phyloP scores from a whole-genome alignment of 202 grass and related monocot species.

The Panicum hallii region DNA sequence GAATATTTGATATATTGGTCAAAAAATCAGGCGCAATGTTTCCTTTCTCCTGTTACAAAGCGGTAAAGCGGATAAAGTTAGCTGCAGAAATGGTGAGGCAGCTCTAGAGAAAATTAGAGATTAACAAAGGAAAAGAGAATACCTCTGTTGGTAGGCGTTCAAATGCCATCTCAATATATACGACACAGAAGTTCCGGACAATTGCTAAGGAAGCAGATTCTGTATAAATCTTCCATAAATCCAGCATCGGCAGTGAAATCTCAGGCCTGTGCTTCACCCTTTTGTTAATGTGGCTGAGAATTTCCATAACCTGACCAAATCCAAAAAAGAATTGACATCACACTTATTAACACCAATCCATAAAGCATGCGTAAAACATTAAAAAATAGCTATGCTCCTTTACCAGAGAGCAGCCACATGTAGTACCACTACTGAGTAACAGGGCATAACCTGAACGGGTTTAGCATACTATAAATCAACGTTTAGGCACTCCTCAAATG shows the following conservation, averaged over 20 bases:
- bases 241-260: constrained; percentile 78
- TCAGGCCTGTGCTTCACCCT: constrained; percentile 82
- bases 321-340: not conserved
- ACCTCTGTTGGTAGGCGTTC: constrained; percentile 78
- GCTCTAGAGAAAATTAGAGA: not conserved
- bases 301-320: constrained; percentile 80
- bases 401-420: not conserved
- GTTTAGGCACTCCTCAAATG: not conserved
- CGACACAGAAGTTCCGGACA: constrained; percentile 80
- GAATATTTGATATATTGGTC: constrained; percentile 68
- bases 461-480: not conserved
- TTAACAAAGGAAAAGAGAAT: constrained; percentile 34
- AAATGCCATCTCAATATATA: constrained; percentile 96
- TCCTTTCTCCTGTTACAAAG: constrained; percentile 71
- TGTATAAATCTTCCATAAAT: constrained; percentile 89
- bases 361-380: not conserved
- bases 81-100: constrained; percentile 1
- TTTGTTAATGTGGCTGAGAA: constrained; percentile 92
- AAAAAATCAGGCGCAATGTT: constrained; percentile 79
- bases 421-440: not conserved
- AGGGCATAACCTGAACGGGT: not conserved
- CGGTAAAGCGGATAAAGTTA: constrained; percentile 21
- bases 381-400: not conserved
- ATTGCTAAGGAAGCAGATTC: constrained; percentile 62
- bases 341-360: not conserved